Base-by-base conservation (phyloP, 805 yeast genomes). In the Blastobotrys peoriensis region DNA sequence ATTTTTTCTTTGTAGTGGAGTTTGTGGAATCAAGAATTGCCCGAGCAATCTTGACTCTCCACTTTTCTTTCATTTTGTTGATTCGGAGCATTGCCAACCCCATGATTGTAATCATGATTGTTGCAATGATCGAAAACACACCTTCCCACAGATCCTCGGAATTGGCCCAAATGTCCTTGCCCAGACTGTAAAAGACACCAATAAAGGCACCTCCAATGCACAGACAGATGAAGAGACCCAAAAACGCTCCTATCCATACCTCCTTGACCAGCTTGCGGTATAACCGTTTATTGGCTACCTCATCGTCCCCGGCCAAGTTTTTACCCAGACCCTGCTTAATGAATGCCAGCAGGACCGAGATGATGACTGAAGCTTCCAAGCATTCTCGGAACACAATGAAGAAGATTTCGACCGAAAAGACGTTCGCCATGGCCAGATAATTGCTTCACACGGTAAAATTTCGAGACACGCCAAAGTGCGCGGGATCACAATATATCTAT, bases 71-170 rank as follows among this genome's bases (percentile, higher is more conserved):
- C 95, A 89, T 86, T 73, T 89, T 88, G 73, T 89, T 89, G 65
- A 91, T 75, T 68, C 98, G 79, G 61, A 91, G 76, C 96, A 91
- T 86, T 46, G 97, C 95, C 59, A 91, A 76, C 64, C 98, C 98
- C 97, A 91, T 89, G 57, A 83, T 57, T 9, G 96, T 78, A 61
- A 91, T 91, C 78, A 91, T 78, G 38, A 86, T 69, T 0, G 95
- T 78, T 2, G 98, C 98, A 64, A 91, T 80, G 54, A 91, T 69
- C 67, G 94, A 86, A 63, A 91, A 88, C 46, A 86, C 73, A 71
- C 97, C 98, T 75, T 91, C 98, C 98, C 98, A 91, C 46, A 91
- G 65, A 64, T 91, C 97, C 65, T 91, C 98, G 17, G 95, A 79
- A 9, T 65, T 61, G 41, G 91, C 73, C 85, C 96, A 91, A 52